Base-by-base conservation (phyloP, 176 grass and related monocot species). In the Carex cristatella region DNA sequence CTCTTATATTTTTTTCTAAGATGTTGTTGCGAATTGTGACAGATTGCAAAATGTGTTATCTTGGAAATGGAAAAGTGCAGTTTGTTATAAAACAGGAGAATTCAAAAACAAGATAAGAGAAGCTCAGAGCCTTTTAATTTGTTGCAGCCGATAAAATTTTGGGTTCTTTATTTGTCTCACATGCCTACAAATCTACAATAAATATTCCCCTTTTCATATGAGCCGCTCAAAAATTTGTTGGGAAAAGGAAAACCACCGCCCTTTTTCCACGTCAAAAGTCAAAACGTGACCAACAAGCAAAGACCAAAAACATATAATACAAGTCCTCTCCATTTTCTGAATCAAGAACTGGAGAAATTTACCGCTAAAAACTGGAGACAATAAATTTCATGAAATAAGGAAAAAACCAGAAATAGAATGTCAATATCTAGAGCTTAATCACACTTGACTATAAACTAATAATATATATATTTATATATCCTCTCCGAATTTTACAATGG, bases 211-310 rank as follows among this genome's bases (percentile, higher is more conserved):
- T 61, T 81, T 63, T 44, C 13, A 59, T 40, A 61, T 48, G 8
- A 65, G 59, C 79, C 59, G 38, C 79, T 64, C 32, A 61, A 42
- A 33, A 31, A 14, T 42, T 77, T 56, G 60, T 48, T 46, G 32
- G 54, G 11, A 81, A 64, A 65, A 27, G 79, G 19, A 81, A 81
- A 65, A 81, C 58, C 59, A 63, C 79, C 79, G 33, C 16, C 56
- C 2, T 12, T 81, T 81, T 61, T 65, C 56, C 79, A 82, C 79
- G 79, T 65, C 79, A n/a, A 82, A 82, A 65, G 35, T 65, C 38
- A 44, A 82, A 9, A 82, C 79, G 79, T 82, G 61, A 64, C 35
- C 16, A 61, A 82, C 61, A 49, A 82, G 35, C 79, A 82, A 82
- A 27, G 13, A 15, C 37, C 61, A 7, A 62, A n/a, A 14, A 8